Percentiles rank a stretch among this genome's conserved stretches.
Conservation (phyloP, 805 yeast species). For the Metschnikowia proteae region DNA sequence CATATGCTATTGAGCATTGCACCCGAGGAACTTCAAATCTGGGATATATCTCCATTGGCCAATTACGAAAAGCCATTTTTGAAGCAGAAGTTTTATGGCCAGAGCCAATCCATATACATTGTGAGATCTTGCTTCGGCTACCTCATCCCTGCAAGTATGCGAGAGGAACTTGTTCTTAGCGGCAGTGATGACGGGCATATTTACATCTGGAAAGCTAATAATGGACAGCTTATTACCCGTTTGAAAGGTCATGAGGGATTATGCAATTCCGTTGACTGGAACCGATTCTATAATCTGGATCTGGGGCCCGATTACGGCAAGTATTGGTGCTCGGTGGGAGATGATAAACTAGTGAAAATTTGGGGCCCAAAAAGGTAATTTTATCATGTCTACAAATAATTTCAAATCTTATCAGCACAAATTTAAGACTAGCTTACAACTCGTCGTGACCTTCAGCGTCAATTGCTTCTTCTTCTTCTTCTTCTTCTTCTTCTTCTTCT, state of each 20-base stretch:
- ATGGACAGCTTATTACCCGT: conserved; percentile 61
- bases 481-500: conserved; percentile 15
- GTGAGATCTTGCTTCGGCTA: conserved; percentile 78
- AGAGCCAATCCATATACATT: conserved; percentile 63
- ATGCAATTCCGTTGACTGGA: conserved; percentile 82
- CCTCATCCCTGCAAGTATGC: conserved; percentile 27
- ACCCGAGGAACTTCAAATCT: conserved; percentile 74
- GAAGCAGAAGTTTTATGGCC: conserved; percentile 65
- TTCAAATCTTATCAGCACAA: background rate
- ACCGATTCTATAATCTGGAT: conserved; percentile 23
- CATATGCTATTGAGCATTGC: conserved; percentile 58
- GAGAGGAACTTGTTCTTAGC: conserved; percentile 67
- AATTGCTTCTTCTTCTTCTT: conserved; percentile 9
- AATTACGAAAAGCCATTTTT: conserved; percentile 44
- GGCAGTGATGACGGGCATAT: conserved; percentile 82
- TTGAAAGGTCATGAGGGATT: conserved; percentile 60
- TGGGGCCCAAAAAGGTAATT: conserved; percentile 46
- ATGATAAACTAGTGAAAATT: conserved; percentile 66
- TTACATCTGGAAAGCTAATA: conserved; percentile 72
- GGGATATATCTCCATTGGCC: conserved; percentile 54
- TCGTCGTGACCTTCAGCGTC: conserved; percentile 34
- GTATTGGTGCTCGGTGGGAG: conserved; percentile 82
- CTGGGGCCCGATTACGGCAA: conserved; percentile 35
- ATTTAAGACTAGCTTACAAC: conserved; percentile 23
- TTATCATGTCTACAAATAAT: background rate